phyloP scores from a whole-genome alignment of 495 filamentous ascomycete genomes.

The Aspergillus nanangensis region DNA sequence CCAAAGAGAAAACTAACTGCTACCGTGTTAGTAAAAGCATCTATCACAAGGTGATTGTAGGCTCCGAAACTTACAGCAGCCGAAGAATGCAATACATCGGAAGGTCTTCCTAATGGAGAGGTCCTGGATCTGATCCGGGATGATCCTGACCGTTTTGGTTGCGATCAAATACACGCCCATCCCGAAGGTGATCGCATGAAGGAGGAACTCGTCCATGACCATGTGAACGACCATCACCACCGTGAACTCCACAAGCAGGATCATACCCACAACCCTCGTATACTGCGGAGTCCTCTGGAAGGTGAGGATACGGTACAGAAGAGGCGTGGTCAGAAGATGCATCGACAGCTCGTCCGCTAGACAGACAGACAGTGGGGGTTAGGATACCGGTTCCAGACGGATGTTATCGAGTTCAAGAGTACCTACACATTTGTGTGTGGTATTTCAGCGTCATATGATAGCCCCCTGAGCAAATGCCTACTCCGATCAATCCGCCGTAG shows the following conservation, averaged over 20 bases:
- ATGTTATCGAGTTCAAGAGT: too few relatives aligned
- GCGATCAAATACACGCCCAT: conserved; percentile 18
- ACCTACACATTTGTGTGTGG: conserved; percentile 49
- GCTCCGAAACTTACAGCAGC: conserved; percentile 13
- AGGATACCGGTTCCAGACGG: too few relatives aligned
- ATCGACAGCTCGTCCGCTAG: conserved; percentile 50
- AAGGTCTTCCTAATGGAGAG: conserved; percentile 9
- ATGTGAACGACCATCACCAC: conserved; percentile 42
- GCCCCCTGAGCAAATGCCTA: conserved; percentile 48
- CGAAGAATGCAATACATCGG: conserved; percentile 14
- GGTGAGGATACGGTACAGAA: conserved; percentile 49
- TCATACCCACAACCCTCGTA: conserved; percentile 23
- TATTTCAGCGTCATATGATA: conserved; percentile 53
- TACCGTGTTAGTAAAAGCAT: background rate
- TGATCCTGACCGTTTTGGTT: conserved; percentile 27
- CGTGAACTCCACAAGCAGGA: conserved; percentile 22
- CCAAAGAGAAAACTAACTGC: conserved; percentile 20
- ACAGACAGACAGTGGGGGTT: too few relatives aligned
- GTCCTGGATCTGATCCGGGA: conserved; percentile 10
- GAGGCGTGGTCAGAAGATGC: conserved; percentile 45
- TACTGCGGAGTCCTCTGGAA: conserved; percentile 25
- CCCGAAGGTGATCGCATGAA: conserved; percentile 15
- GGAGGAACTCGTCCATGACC: conserved; percentile 32
- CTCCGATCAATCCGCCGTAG: conserved; percentile 49
- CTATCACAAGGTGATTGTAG: conserved; percentile 3